Evolutionary conservation across 495 filamentous ascomycete genomes (phyloP).

Genomic region (Entonaema liquescens): DNA sequence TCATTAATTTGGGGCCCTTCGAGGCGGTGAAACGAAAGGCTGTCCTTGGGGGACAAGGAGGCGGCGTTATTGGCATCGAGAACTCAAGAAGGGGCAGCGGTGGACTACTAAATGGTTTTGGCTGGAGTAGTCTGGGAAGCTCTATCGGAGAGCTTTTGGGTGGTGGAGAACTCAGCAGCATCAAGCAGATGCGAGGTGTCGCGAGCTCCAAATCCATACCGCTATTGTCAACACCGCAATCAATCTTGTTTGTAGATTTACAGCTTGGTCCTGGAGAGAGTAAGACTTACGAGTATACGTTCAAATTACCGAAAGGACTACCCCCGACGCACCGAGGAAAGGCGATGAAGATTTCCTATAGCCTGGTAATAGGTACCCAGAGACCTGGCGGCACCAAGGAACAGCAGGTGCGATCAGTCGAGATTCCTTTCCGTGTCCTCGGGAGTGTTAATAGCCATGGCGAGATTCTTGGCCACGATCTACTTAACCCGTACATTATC

Average conservation of each 20-base stretch:
- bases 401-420: slow-evolving; percentile 87
- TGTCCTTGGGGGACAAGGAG: slow-evolving; percentile 85
- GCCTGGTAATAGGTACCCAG: slow-evolving; percentile 91
- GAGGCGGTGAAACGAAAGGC: slow-evolving; percentile 96
- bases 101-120: slow-evolving; percentile 83
- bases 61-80: slow-evolving; percentile 82
- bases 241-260: slow-evolving; percentile 93
- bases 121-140: slow-evolving; percentile 88
- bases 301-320: slow-evolving; percentile 83
- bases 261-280: slow-evolving; percentile 89
- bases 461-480: slow-evolving; percentile 76
- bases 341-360: slow-evolving; percentile 93
- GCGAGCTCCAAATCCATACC: slow-evolving; percentile 83
- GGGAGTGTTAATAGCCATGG: slow-evolving; percentile 80
- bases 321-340: slow-evolving; percentile 92
- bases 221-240: slow-evolving; percentile 93
- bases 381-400: slow-evolving; percentile 78
- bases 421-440: slow-evolving; percentile 93
- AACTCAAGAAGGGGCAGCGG: slow-evolving; percentile 79
- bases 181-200: slow-evolving; percentile 91
- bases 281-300: slow-evolving; percentile 83
- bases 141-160: slow-evolving; percentile 88
- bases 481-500: slow-evolving; percentile 93
- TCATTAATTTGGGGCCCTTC: slow-evolving; percentile 88
- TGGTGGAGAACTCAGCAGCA: slow-evolving; percentile 84